Percentiles rank a stretch among this genome's conserved stretches.
These are phyloP conservation scores for Boletus pseudo-olivaceus DNA, from an alignment of 768 basidiomycete genomes.

Conservation along the genomic window DNA sequence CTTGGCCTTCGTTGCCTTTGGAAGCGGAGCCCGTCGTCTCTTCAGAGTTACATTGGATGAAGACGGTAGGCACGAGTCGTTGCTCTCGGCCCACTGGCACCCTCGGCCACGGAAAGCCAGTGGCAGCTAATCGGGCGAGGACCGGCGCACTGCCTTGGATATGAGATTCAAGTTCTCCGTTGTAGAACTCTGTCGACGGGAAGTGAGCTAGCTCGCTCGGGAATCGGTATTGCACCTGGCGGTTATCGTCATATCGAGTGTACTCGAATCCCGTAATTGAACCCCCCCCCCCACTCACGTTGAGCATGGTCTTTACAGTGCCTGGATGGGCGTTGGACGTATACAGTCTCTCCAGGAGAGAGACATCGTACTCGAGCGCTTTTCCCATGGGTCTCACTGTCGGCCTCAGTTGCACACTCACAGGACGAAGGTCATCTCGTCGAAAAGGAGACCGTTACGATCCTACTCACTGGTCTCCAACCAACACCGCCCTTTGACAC, in stretches of 20 bases:
- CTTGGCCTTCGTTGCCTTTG: constrained; percentile 60
- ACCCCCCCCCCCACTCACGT: constrained; percentile 32
- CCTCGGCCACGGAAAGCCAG: constrained; percentile 59
- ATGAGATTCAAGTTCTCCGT: constrained; percentile 48
- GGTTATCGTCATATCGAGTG: not conserved
- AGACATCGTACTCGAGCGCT: constrained; percentile 54
- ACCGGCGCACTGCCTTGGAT: constrained; percentile 36
- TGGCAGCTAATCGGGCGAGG: constrained; percentile 35
- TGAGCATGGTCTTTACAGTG: constrained; percentile 58
- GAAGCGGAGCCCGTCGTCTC: constrained; percentile 59
- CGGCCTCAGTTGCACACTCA: constrained; percentile 64
- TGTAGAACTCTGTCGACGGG: constrained; percentile 63
- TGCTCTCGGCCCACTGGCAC: constrained; percentile 18
- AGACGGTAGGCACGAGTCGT: constrained; percentile 48
- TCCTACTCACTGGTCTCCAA: constrained; percentile 63
- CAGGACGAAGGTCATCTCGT: not conserved
- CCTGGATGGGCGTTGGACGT: constrained; percentile 29
- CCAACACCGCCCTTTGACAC: constrained; percentile 52
- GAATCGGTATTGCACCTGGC: constrained; percentile 61
- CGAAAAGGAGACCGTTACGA: not conserved
- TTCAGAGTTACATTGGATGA: constrained; percentile 53
- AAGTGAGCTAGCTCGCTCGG: constrained; percentile 55
- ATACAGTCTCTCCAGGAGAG: constrained; percentile 60
- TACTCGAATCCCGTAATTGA: not conserved
- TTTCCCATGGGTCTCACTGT: constrained; percentile 59